Evolutionary conservation across 2,329 filamentous ascomycete genomes (phyloP).

Genomic region (Sarocladium strictum): DNA sequence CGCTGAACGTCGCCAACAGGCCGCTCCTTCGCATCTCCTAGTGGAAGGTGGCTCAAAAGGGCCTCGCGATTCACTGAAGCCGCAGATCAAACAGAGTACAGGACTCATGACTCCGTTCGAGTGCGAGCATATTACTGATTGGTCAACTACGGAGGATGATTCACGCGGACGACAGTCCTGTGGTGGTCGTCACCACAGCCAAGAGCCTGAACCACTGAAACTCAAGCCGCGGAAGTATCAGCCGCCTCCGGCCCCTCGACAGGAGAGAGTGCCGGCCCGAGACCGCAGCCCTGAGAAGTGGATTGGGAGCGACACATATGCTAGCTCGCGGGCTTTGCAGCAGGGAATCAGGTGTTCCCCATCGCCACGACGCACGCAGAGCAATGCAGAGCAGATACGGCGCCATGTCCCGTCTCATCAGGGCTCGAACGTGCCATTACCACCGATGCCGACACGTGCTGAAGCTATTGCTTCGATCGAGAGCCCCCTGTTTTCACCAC

Average conservation of each 20-base stretch:
- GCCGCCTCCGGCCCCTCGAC: background rate
- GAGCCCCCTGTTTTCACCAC: conserved; percentile 32
- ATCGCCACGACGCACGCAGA: conserved; percentile 1
- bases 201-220: conserved; percentile 4
- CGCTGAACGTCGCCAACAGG: conserved; percentile 24
- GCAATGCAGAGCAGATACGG: background rate
- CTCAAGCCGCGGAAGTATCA: background rate
- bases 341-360: conserved; percentile 8
- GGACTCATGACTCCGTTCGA: conserved; percentile 1
- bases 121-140: conserved; percentile 6
- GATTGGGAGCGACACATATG: conserved; percentile 1
- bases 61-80: background rate
- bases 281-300: conserved; percentile 2
- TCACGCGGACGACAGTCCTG: background rate
- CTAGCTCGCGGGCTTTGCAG: background rate
- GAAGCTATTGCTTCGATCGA: conserved; percentile 10
- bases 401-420: background rate
- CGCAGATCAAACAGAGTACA: background rate
- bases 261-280: background rate
- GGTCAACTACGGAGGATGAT: conserved; percentile 1
- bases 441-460: background rate
- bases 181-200: background rate
- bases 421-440: background rate
- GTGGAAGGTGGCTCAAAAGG: conserved; percentile 13
- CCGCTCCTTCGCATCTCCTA: conserved; percentile 20